Evolutionary conservation across 2,329 filamentous ascomycete genomes (phyloP).

Genomic region (Mycosphaerelloides madeirae): DNA sequence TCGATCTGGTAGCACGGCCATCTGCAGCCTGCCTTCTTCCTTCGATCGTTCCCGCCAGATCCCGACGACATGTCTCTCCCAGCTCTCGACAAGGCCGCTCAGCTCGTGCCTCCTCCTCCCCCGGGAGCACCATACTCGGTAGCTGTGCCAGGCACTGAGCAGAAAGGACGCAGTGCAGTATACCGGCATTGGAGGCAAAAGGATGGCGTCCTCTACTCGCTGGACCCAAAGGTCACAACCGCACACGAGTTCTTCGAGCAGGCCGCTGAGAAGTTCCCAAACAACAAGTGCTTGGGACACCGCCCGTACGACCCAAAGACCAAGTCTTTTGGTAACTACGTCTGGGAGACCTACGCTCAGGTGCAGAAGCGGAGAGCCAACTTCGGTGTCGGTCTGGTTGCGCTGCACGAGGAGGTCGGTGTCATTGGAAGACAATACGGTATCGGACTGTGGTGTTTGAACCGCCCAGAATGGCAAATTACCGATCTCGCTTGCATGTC

Average conservation of each 20-base stretch:
- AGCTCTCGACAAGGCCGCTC: conserved; percentile 32
- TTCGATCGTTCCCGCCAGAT: too few relatives aligned
- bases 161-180: conserved; percentile 65
- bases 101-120: conserved; percentile 60
- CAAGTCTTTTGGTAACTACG: conserved; percentile 70
- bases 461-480: conserved; percentile 85
- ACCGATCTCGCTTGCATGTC: conserved; percentile 81
- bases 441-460: conserved; percentile 80
- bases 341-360: conserved; percentile 78
- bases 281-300: conserved; percentile 70
- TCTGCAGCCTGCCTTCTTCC: too few relatives aligned
- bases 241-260: conserved; percentile 35
- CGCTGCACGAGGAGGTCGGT: conserved; percentile 70
- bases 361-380: conserved; percentile 75
- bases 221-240: conserved; percentile 55
- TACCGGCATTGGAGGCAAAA: conserved; percentile 80
- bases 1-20: too few relatives aligned
- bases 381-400: conserved; percentile 78
- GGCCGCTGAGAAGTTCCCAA: conserved; percentile 55
- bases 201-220: conserved; percentile 66
- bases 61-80: conserved; percentile 9
- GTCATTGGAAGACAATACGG: conserved; percentile 64
- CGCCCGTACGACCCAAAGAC: conserved; percentile 72
- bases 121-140: conserved; percentile 74
- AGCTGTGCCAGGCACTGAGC: conserved; percentile 68